phyloP scores from a whole-genome alignment of 148 eudicot species.

The Gaultheria prostrata region DNA sequence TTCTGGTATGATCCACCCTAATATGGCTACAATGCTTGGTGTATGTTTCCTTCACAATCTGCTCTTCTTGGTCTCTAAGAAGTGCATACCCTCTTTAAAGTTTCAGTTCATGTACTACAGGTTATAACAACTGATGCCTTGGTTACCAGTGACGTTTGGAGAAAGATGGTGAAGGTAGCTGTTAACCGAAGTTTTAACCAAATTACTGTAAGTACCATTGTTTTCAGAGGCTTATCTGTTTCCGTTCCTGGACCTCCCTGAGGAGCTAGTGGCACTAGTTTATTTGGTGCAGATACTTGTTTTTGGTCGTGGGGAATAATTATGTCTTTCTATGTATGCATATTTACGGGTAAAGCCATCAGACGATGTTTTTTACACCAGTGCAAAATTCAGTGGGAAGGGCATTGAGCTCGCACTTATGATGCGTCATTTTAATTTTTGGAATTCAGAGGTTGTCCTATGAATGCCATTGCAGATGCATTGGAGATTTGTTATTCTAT shows the following conservation, averaged over 20 bases:
- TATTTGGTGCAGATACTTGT: neutral
- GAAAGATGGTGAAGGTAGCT: slow-evolving; percentile 85
- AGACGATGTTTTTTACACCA: neutral
- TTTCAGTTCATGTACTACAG: slow-evolving; percentile 36
- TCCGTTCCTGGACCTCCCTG: neutral
- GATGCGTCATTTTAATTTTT: neutral
- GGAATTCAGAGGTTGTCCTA: slow-evolving; percentile 5
- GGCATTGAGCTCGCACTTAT: neutral
- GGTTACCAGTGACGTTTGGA: slow-evolving; percentile 80
- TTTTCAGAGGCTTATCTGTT: neutral
- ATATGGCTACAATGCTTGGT: slow-evolving; percentile 99
- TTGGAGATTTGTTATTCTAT: neutral
- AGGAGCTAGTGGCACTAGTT: neutral
- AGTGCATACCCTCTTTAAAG: neutral
- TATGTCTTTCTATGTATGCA: neutral
- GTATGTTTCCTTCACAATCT: slow-evolving; percentile 45
- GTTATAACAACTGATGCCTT: slow-evolving; percentile 94
- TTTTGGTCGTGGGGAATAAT: neutral
- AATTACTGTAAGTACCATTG: slow-evolving; percentile 66
- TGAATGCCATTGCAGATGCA: neutral
- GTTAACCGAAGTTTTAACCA: slow-evolving; percentile 96
- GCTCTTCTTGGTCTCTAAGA: slow-evolving; percentile 18
- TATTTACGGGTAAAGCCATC: neutral
- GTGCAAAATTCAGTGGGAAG: neutral
- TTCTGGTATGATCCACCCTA: slow-evolving; percentile 99